Evolutionary conservation across 163 green algal species (phyloP).

Genomic region (Volvox carteri): DNA sequence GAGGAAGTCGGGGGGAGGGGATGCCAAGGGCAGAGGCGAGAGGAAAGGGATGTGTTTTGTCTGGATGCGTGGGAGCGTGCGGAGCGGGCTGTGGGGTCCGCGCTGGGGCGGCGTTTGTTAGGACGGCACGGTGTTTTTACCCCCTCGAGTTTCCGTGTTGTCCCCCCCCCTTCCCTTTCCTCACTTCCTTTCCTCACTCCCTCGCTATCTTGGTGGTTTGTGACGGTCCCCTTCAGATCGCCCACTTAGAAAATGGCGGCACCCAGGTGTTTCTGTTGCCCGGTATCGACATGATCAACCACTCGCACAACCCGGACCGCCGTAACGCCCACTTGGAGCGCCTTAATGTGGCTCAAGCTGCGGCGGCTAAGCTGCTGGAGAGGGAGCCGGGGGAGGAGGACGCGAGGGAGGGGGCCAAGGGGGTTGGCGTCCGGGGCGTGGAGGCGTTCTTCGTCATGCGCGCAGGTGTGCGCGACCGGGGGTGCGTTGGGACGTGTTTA

Average conservation of each 20-base stretch:
- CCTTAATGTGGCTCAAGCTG: conserved; percentile 16
- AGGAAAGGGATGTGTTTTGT: not conserved
- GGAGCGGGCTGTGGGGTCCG: too few relatives aligned
- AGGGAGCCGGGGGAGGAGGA: not conserved
- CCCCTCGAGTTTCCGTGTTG: too few relatives aligned
- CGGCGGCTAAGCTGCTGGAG: not conserved
- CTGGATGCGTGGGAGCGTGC: too few relatives aligned
- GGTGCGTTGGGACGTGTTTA: too few relatives aligned
- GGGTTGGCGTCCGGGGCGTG: conserved; percentile 33
- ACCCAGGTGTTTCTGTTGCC: conserved; percentile 84
- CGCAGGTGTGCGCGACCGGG: conserved; percentile 74
- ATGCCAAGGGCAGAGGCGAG: not conserved
- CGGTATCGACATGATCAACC: conserved; percentile 90
- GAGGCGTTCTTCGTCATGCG: conserved; percentile 80
- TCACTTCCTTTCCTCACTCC: too few relatives aligned
- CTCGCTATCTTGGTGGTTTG: too few relatives aligned
- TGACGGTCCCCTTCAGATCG: too few relatives aligned
- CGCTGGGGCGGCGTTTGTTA: too few relatives aligned
- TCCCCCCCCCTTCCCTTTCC: too few relatives aligned
- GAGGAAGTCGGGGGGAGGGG: not conserved
- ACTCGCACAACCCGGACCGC: conserved; percentile 60
- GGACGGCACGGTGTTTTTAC: too few relatives aligned
- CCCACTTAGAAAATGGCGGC: conserved; percentile 18
- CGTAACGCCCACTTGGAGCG: conserved; percentile 73
- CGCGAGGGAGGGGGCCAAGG: conserved; percentile 44